A percentile compares a stretch with the other conserved stretches of the same genome.
Conservation (phyloP, 2,329 filamentous ascomycete genomes). For the Aspergillus sp. region DNA sequence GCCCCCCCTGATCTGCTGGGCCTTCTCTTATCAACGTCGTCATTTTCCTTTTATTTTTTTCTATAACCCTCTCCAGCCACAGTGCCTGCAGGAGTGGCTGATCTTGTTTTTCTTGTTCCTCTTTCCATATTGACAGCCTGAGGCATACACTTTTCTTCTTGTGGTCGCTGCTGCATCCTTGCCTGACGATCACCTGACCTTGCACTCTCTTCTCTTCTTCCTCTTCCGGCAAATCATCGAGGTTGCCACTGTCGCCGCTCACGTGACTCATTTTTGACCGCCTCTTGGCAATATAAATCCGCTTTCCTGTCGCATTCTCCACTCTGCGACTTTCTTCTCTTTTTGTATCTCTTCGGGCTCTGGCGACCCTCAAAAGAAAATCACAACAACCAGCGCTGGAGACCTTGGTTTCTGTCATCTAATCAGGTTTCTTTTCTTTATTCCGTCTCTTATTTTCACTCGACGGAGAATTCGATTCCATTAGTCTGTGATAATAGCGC, state of each 20-base stretch:
- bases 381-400: background rate
- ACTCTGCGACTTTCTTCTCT: slow-evolving; percentile 22
- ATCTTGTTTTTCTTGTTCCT: background rate
- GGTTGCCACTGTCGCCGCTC: slow-evolving; percentile 16
- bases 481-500: slow-evolving; percentile 25
- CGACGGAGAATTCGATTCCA: slow-evolving; percentile 19
- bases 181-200: slow-evolving; percentile 14
- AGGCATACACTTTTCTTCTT: slow-evolving; percentile 2
- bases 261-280: slow-evolving; percentile 30
- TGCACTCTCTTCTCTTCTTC: slow-evolving; percentile 6
- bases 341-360: slow-evolving; percentile 16
- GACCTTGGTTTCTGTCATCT: slow-evolving; percentile 17
- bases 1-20: background rate
- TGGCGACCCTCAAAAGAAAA: background rate
- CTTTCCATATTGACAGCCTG: slow-evolving; percentile 3
- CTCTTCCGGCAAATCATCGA: slow-evolving; percentile 1
- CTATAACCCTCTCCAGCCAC: slow-evolving; percentile 1
- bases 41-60: background rate
- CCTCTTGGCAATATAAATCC: slow-evolving; percentile 42
- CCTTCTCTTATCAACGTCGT: slow-evolving; percentile 1
- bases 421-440: slow-evolving; percentile 8
- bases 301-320: slow-evolving; percentile 34
- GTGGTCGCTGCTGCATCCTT: slow-evolving; percentile 6
- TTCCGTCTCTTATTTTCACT: slow-evolving; percentile 12
- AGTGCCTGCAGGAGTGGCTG: slow-evolving; percentile 1